phyloP scores from a whole-genome alignment of 305 asterid species.

The Fraxinus latifolia region DNA sequence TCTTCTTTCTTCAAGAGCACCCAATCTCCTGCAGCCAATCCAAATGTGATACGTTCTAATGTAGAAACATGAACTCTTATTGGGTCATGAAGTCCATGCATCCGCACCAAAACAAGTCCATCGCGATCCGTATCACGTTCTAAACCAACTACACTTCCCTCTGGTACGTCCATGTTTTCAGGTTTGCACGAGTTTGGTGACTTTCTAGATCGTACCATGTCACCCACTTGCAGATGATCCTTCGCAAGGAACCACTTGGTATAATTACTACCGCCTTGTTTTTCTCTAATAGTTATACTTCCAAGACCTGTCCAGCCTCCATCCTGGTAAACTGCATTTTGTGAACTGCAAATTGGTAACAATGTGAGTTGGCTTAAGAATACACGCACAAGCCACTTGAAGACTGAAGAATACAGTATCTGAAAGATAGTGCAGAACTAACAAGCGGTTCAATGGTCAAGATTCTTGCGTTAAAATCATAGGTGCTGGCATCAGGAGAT shows the following conservation, averaged over 20 bases:
- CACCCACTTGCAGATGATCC: conserved; percentile 79
- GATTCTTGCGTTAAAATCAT: not conserved
- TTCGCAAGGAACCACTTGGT: conserved; percentile 79
- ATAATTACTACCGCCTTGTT: conserved; percentile 49
- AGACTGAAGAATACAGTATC: not conserved
- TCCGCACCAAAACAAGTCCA: conserved; percentile 73
- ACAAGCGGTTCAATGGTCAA: not conserved
- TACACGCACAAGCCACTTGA: not conserved
- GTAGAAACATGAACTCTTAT: conserved; percentile 58
- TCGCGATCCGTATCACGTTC: conserved; percentile 63
- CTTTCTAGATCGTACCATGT: conserved; percentile 74
- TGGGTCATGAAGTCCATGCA: conserved; percentile 81
- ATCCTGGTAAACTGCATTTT: conserved; percentile 44
- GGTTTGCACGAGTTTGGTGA: conserved; percentile 58
- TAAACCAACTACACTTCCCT: conserved; percentile 73
- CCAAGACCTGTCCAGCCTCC: conserved; percentile 54
- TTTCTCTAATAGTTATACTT: conserved; percentile 49
- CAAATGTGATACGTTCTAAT: conserved; percentile 76
- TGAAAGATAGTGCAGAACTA: not conserved
- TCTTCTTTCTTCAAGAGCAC: conserved; percentile 62
- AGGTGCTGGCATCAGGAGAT: not conserved
- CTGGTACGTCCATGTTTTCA: conserved; percentile 69
- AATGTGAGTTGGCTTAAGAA: not conserved
- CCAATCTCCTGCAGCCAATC: conserved; percentile 89
- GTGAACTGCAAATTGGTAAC: conserved; percentile 53